phyloP scores from a whole-genome alignment of 768 basidiomycete species.

The Phanerodontia chrysosporium region DNA sequence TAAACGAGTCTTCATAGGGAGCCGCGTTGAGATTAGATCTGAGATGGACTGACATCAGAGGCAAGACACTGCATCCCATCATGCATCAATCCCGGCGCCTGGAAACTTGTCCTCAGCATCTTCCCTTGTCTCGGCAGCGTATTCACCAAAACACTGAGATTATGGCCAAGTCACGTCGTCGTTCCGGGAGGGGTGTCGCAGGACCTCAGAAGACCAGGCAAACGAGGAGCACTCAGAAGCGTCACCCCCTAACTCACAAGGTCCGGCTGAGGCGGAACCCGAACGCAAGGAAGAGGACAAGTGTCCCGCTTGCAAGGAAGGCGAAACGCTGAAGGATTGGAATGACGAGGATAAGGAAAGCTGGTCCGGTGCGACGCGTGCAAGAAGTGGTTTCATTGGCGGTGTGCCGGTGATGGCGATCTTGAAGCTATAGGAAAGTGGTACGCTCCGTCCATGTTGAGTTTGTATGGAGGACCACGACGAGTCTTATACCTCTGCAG shows the following conservation, averaged over 20 bases:
- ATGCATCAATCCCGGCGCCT: conserved; percentile 1
- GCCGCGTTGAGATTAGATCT: neutral
- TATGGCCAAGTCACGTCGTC: conserved; percentile 45
- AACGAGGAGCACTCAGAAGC: conserved; percentile 26
- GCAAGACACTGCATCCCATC: too few relatives aligned
- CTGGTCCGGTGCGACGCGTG: conserved; percentile 81
- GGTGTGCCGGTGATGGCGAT: conserved; percentile 66
- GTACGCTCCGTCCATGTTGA: conserved; percentile 34
- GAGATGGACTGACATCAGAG: conserved; percentile 5
- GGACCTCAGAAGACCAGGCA: conserved; percentile 32
- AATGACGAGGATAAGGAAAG: conserved; percentile 54
- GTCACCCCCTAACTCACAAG: conserved; percentile 25
- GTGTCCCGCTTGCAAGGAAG: conserved; percentile 52
- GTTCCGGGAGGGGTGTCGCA: conserved; percentile 35
- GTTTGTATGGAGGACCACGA: too few relatives aligned
- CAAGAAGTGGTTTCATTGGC: conserved; percentile 83
- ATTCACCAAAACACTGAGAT: neutral
- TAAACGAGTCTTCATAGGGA: neutral
- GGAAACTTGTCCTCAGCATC: neutral
- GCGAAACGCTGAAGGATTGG: conserved; percentile 27
- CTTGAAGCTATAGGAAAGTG: conserved; percentile 74
- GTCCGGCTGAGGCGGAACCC: conserved; percentile 12
- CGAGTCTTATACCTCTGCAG: too few relatives aligned
- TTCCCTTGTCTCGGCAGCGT: neutral
- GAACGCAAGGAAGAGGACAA: conserved; percentile 20